A percentile compares a stretch with the other conserved stretches of the same genome.
Conservation (phyloP, 345 rosid genomes). For the Jatropha curcas region DNA sequence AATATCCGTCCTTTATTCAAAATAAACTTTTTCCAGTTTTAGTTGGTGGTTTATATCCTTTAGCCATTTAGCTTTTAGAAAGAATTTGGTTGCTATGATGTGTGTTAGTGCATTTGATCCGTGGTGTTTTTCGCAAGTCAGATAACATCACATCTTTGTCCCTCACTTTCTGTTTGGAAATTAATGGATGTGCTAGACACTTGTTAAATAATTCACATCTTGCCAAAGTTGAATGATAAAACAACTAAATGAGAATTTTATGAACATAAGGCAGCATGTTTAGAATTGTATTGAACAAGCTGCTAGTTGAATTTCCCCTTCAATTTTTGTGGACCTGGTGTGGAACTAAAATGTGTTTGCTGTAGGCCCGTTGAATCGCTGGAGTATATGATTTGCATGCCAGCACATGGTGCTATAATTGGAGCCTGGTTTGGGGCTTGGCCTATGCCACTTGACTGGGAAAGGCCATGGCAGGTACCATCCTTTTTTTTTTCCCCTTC, state of each 20-base stretch:
- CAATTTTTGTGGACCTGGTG: not conserved
- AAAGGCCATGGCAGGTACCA: slow-evolving; percentile 99
- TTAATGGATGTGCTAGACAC: not conserved
- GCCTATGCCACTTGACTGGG: slow-evolving; percentile 99
- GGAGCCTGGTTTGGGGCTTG: slow-evolving; percentile 99
- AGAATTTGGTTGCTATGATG: not conserved
- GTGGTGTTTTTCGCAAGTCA: not conserved
- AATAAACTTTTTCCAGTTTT: not conserved
- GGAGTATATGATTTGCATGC: slow-evolving; percentile 69
- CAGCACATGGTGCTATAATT: slow-evolving; percentile 75
- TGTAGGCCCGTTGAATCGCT: slow-evolving; percentile 53
- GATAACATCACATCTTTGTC: not conserved
- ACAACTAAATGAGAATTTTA: not conserved
- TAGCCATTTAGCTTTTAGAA: not conserved
- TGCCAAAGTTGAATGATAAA: not conserved
- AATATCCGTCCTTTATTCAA: not conserved
- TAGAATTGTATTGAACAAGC: not conserved
- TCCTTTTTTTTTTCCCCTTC: not conserved
- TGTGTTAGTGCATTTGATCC: not conserved
- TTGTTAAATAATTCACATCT: no score
- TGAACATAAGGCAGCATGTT: not conserved
- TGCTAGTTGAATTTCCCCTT: not conserved
- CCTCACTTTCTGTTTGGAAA: slow-evolving; percentile 1
- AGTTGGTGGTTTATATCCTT: not conserved
- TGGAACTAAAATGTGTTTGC: slow-evolving; percentile 16